Evolutionary conservation across 495 filamentous ascomycete species (phyloP).

Genomic region (Penicillium antarcticum): DNA sequence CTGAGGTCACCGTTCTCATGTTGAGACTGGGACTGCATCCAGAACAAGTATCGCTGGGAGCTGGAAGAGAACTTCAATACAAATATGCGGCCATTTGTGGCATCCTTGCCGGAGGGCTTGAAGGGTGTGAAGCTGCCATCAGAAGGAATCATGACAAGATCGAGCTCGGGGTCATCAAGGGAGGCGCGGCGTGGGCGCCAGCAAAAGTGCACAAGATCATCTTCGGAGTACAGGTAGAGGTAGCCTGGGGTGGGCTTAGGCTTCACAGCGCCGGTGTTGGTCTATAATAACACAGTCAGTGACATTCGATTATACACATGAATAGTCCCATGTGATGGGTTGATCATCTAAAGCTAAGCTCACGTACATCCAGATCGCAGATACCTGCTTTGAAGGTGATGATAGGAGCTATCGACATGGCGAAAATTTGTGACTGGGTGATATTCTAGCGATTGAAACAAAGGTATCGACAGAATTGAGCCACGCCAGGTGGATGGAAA

Average conservation of each 20-base stretch:
- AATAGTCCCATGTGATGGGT: neutral
- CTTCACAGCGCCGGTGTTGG: conserved; percentile 59
- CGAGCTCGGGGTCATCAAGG: conserved; percentile 67
- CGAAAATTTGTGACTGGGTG: conserved; percentile 9
- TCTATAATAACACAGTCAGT: conserved; percentile 36
- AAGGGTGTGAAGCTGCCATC: conserved; percentile 86
- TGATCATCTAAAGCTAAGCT: neutral
- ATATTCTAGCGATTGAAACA: neutral
- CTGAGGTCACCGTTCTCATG: conserved; percentile 65
- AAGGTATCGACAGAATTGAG: conserved; percentile 1
- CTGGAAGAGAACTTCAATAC: conserved; percentile 93
- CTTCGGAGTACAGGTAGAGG: conserved; percentile 90
- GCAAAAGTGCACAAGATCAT: conserved; percentile 95
- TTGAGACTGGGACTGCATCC: conserved; percentile 88
- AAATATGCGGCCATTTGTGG: conserved; percentile 87
- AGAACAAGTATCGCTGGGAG: conserved; percentile 88
- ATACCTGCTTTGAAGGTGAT: conserved; percentile 97
- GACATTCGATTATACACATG: neutral
- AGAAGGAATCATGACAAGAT: conserved; percentile 85
- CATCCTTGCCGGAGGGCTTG: conserved; percentile 53
- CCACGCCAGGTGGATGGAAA: conserved; percentile 10
- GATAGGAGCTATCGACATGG: conserved; percentile 77
- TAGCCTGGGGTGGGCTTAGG: conserved; percentile 73
- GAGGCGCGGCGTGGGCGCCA: conserved; percentile 73
- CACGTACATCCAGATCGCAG: conserved; percentile 80